Conservation (phyloP, 352 stramenopile genomes). For the Phytophthora pistaciae region DNA sequence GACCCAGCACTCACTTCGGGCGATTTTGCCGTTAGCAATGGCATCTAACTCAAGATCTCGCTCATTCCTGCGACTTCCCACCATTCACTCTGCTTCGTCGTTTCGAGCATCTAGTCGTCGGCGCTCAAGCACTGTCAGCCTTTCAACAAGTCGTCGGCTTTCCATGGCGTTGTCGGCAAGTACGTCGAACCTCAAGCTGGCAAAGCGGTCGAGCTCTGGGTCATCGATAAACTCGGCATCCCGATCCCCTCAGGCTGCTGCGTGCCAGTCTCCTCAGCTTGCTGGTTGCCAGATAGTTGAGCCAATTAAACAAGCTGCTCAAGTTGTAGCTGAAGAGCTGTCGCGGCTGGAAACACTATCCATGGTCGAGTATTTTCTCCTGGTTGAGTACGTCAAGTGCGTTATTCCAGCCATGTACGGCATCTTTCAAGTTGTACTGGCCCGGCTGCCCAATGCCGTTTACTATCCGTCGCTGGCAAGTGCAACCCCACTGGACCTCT, state of each 20-base stretch:
- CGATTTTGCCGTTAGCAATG: too few relatives aligned
- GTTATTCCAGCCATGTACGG: constrained; percentile 37
- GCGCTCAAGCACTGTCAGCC: not conserved
- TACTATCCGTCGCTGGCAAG: constrained; percentile 18
- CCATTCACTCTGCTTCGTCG: too few relatives aligned
- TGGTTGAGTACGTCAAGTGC: constrained; percentile 42
- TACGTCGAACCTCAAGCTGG: not conserved
- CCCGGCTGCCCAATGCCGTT: constrained; percentile 13
- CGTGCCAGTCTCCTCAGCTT: too few relatives aligned
- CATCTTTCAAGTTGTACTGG: constrained; percentile 26
- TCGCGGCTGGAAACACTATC: constrained; percentile 20
- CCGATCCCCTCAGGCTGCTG: too few relatives aligned
- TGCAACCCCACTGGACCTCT: constrained; percentile 1
- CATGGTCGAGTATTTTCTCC: constrained; percentile 30
- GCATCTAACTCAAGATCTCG: too few relatives aligned
- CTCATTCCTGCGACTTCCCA: too few relatives aligned
- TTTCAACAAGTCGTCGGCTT: not conserved
- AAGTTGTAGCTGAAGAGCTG: not conserved
- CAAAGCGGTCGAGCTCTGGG: constrained; percentile 8
- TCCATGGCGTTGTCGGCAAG: not conserved
- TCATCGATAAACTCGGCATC: not conserved
- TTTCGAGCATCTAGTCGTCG: too few relatives aligned
- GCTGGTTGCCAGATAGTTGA: too few relatives aligned
- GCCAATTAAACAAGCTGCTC: too few relatives aligned
- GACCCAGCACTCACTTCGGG: not conserved